Percentiles rank a stretch among this genome's conserved stretches.
phyloP scores from a whole-genome alignment of 108 stramenopile genomes.

The Aurantiochytrium sp. region DNA sequence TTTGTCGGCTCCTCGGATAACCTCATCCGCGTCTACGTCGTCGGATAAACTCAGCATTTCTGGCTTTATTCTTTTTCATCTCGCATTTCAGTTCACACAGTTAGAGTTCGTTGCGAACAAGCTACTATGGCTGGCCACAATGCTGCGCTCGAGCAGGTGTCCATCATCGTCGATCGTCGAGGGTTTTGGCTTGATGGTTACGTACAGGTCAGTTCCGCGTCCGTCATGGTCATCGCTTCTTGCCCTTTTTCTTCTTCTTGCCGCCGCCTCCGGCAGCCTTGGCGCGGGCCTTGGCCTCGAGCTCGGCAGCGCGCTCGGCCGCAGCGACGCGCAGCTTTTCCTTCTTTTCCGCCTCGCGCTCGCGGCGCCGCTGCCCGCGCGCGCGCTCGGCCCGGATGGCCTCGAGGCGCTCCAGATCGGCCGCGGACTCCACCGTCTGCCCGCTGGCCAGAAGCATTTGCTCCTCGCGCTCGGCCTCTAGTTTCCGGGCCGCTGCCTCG shows the following conservation, averaged over 20 bases:
- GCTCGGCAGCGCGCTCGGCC: slow-evolving; percentile 16
- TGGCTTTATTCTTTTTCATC: neutral
- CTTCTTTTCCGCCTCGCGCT: neutral
- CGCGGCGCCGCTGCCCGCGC: neutral
- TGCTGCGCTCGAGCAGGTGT: too few relatives aligned
- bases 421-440: neutral
- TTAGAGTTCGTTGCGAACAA: too few relatives aligned
- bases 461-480: neutral
- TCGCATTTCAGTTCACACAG: neutral
- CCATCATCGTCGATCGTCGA: too few relatives aligned
- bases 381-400: neutral
- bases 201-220: too few relatives aligned
- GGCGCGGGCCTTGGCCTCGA: neutral
- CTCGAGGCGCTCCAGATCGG: slow-evolving; percentile 19
- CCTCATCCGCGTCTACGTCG: slow-evolving; percentile 78
- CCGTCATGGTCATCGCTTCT: slow-evolving; percentile 20
- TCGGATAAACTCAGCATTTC: neutral
- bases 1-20: slow-evolving; percentile 97
- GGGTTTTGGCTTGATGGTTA: too few relatives aligned
- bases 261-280: neutral
- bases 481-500: neutral
- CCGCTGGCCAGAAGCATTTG: neutral
- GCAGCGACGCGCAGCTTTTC: neutral
- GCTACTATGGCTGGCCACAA: too few relatives aligned
- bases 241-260: slow-evolving; percentile 3